A percentile compares a stretch with the other conserved stretches of the same genome.
phyloP scores from a whole-genome alignment of 176 grass and related monocot genomes.

The Secale cereale region DNA sequence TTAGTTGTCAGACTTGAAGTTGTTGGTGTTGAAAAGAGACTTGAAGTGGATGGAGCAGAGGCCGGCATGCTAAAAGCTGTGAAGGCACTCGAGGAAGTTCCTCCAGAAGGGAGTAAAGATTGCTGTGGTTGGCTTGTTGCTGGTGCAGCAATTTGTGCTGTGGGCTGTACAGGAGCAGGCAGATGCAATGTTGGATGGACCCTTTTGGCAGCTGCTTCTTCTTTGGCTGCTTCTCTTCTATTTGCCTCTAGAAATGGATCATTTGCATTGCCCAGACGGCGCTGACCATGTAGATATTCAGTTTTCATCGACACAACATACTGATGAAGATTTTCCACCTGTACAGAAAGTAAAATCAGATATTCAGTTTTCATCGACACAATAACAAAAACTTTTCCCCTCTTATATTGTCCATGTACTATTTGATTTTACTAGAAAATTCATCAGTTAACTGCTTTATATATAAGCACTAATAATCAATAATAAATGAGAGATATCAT shows the following conservation, averaged over 20 bases:
- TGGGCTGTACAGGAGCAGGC: slow-evolving; percentile 50
- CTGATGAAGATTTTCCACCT: slow-evolving; percentile 98
- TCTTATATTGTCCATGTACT: not conserved
- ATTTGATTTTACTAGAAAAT: not conserved
- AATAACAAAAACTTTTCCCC: not conserved
- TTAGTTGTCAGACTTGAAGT: slow-evolving; percentile 53
- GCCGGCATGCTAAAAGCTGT: slow-evolving; percentile 49
- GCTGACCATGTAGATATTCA: slow-evolving; percentile 65
- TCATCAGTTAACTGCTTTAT: slow-evolving; percentile 1
- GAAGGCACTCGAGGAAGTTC: slow-evolving; percentile 45
- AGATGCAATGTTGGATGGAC: slow-evolving; percentile 95
- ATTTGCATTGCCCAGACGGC: slow-evolving; percentile 49
- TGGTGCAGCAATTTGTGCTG: slow-evolving; percentile 42
- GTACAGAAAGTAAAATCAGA: slow-evolving; percentile 23
- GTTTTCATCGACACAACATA: slow-evolving; percentile 84
- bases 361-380: too few species aligned
- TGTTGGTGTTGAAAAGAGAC: slow-evolving; percentile 75
- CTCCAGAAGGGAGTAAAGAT: slow-evolving; percentile 38
- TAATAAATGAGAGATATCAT: not conserved
- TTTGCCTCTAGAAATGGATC: slow-evolving; percentile 97
- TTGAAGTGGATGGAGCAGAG: slow-evolving; percentile 53
- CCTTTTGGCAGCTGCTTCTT: slow-evolving; percentile 82
- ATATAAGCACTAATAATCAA: not conserved
- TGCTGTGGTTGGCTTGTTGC: slow-evolving; percentile 41
- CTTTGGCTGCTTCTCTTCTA: slow-evolving; percentile 84